phyloP scores from a whole-genome alignment of 805 yeast genomes.

The Candida sakaeoensis region DNA sequence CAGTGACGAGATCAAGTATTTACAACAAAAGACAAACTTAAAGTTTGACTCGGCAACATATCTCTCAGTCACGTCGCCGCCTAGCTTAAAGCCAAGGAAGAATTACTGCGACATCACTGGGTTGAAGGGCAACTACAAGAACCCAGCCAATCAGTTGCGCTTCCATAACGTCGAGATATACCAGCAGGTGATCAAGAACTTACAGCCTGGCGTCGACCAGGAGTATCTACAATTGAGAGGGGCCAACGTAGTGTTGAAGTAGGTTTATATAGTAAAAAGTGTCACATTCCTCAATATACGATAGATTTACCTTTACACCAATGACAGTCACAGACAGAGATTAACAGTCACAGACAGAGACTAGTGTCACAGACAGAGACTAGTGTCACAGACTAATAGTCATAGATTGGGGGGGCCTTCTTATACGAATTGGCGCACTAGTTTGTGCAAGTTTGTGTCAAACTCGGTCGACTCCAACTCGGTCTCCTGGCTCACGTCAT shows the following conservation, averaged over 20 bases:
- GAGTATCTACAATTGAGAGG: slow-evolving; percentile 83
- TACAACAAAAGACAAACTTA: slow-evolving; percentile 36
- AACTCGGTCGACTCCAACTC: slow-evolving; percentile 28
- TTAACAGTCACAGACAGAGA: too few species aligned
- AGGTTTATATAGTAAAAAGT: too few species aligned
- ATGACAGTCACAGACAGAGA: too few species aligned
- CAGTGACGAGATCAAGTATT: slow-evolving; percentile 73
- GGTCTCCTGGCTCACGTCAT: slow-evolving; percentile 8
- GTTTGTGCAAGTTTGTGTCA: slow-evolving; percentile 23
- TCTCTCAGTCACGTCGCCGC: slow-evolving; percentile 76
- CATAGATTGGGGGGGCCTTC: too few species aligned
- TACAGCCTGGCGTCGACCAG: slow-evolving; percentile 92
- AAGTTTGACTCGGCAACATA: slow-evolving; percentile 59
- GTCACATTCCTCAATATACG: background rate
- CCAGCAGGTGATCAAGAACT: slow-evolving; percentile 62
- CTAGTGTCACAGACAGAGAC: too few species aligned
- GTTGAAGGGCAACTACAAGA: slow-evolving; percentile 67
- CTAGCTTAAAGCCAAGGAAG: slow-evolving; percentile 75
- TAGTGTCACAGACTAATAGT: too few species aligned
- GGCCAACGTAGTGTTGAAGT: slow-evolving; percentile 79
- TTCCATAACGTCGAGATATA: slow-evolving; percentile 82
- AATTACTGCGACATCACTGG: slow-evolving; percentile 95
- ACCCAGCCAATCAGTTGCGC: slow-evolving; percentile 71
- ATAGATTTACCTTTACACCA: too few species aligned
- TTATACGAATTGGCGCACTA: slow-evolving; percentile 24